Conservation (phyloP, 495 filamentous ascomycete genomes). For the Rostrohypoxylon terebratum region DNA sequence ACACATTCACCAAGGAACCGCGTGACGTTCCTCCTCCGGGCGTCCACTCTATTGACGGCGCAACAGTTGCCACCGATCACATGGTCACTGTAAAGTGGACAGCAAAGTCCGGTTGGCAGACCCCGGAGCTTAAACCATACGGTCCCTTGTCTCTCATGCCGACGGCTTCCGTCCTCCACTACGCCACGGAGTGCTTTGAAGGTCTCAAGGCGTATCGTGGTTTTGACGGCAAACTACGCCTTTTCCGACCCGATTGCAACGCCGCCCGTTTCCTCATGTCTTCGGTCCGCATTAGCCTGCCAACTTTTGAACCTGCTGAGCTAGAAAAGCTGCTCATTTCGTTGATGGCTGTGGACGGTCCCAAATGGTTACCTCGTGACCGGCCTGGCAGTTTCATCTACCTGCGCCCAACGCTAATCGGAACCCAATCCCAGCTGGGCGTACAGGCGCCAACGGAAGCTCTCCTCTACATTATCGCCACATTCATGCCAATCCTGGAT, state of each 20-base stretch:
- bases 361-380: slow-evolving; percentile 82
- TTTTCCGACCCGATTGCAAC: slow-evolving; percentile 88
- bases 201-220: slow-evolving; percentile 90
- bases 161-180: slow-evolving; percentile 86
- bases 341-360: slow-evolving; percentile 74
- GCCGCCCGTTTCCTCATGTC: slow-evolving; percentile 77
- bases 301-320: slow-evolving; percentile 76
- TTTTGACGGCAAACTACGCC: slow-evolving; percentile 80
- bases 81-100: slow-evolving; percentile 87
- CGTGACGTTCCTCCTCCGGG: slow-evolving; percentile 74
- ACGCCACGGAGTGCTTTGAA: slow-evolving; percentile 93
- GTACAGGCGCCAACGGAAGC: slow-evolving; percentile 86
- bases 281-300: slow-evolving; percentile 79
- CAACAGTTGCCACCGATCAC: slow-evolving; percentile 84
- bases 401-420: slow-evolving; percentile 84
- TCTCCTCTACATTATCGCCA: slow-evolving; percentile 82
- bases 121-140: slow-evolving; percentile 82
- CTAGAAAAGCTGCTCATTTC: slow-evolving; percentile 80
- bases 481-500: slow-evolving; percentile 74
- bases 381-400: slow-evolving; percentile 79
- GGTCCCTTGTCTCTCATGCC: slow-evolving; percentile 85
- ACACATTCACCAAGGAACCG: slow-evolving; percentile 73
- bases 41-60: slow-evolving; percentile 55
- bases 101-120: slow-evolving; percentile 73
- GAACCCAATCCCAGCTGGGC: slow-evolving; percentile 79